A percentile compares a stretch with the other conserved stretches of the same genome.
Conservation (phyloP, 1,284 basidiomycete genomes). For the Malassezia yamatoensis region DNA sequence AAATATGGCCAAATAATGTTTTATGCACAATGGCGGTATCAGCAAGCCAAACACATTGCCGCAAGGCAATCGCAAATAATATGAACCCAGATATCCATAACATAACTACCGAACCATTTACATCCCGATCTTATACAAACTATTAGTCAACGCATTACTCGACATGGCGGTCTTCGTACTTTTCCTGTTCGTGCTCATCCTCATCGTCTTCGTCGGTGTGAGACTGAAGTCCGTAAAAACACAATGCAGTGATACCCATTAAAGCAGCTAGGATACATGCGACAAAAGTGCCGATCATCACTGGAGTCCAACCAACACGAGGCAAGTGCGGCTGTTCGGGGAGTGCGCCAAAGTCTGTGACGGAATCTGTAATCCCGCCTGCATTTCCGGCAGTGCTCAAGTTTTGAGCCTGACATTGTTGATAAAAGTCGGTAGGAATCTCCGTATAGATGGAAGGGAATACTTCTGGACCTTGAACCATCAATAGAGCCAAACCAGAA, state of each 20-base stretch:
- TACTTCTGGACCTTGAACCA: conserved; percentile 62
- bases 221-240: not conserved
- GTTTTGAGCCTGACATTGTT: conserved; percentile 63
- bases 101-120: not conserved
- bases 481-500: conserved; percentile 62
- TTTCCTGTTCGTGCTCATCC: not conserved
- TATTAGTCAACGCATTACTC: not conserved
- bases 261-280: conserved; percentile 59
- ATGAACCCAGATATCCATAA: not conserved
- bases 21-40: too few species aligned
- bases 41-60: too few species aligned
- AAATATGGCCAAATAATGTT: too few species aligned
- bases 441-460: conserved; percentile 49
- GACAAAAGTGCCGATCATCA: conserved; percentile 63
- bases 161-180: not conserved
- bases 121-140: not conserved
- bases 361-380: conserved; percentile 31
- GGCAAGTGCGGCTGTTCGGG: conserved; percentile 4
- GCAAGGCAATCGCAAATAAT: too few species aligned
- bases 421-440: conserved; percentile 52
- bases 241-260: not conserved
- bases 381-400: conserved; percentile 51
- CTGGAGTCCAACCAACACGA: conserved; percentile 21
- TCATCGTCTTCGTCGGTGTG: not conserved
- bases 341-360: conserved; percentile 22